Percentiles rank a stretch among this genome's conserved stretches.
Conservation (phyloP, 2,329 filamentous ascomycete species). For the Diaporthe sp. region DNA sequence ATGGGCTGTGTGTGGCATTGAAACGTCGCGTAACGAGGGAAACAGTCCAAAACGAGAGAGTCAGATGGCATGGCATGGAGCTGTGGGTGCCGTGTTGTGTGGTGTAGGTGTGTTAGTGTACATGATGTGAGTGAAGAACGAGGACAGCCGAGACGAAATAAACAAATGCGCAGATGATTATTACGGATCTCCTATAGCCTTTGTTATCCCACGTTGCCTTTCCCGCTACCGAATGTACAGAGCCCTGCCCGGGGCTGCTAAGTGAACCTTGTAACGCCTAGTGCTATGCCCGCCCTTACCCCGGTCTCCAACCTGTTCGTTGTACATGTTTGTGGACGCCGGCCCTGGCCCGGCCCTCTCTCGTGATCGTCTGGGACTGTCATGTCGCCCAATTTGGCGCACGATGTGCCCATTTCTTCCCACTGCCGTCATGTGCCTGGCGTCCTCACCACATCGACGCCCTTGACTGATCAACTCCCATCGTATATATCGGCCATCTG, state of each 20-base stretch:
- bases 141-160: conserved; percentile 4
- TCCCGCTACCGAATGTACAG: conserved; percentile 3
- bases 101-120: not conserved
- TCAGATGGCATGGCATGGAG: not conserved
- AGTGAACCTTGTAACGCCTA: conserved; percentile 12
- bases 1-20: not conserved
- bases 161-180: conserved; percentile 21
- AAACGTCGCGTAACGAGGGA: no score
- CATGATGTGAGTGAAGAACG: not conserved
- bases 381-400: not conserved
- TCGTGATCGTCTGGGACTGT: not conserved
- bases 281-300: conserved; percentile 18
- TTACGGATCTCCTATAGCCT: not conserved
- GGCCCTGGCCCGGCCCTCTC: not conserved
- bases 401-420: not conserved
- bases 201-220: not conserved
- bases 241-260: not conserved
- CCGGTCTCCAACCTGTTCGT: not conserved
- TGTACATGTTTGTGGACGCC: not conserved
- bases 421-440: not conserved
- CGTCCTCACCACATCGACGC: not conserved
- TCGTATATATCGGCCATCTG: no score
- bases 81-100: not conserved
- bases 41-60: not conserved
- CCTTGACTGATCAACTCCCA: not conserved